Evolutionary conservation across 805 yeast genomes (phyloP), one percentile per base, ranked within the genome.

Genomic region (Metschnikowia hibisci): DNA sequence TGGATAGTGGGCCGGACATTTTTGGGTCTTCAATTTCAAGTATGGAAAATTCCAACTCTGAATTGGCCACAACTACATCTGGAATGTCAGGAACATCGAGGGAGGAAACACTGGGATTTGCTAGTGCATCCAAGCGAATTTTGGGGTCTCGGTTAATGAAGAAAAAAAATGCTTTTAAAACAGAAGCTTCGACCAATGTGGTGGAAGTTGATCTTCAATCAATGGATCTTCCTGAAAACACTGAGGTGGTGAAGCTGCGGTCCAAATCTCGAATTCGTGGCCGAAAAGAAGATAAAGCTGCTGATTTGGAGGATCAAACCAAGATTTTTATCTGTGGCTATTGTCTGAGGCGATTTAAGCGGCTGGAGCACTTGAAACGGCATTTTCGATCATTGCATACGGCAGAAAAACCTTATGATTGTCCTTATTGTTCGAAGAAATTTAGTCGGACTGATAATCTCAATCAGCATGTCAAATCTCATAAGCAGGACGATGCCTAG

Each of bases 311-410:
- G 38, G 76, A 70, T 48, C 71, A 67, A 49, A 39, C 74, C 9
- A 82, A 82, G 61, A 78, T 78, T 32, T 83, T 74, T 56, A 76
- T 76, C 25, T 84, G 90, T 59, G 76, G 76, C 26, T 75, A 71
- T 54, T 84, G 91, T 59, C 71, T 76, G 37, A 72, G 90, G 51
- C 57, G 76, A 30, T 84, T 84, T 63, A 80, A 82, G 57, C 72
- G 93, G 52, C 87, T 83, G 58, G 93, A 84, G 55, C 93, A 84
- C 60, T 64, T 84, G 52, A 82, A 82, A 58, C 72, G 93, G 46
- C 93, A 84, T 55, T 77, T 81, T 57, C 67, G 90, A 45, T 80
- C 87, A 14, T 68, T 84, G 46, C 93, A 84, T 55, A 82, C 84
- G 27, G 73, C 81, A 43, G 87, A 81, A 44, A 84, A 82, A 60